These are phyloP conservation scores for Amaranthus tricolor DNA, from an alignment of 179 eudicot genomes.

Conservation along the genomic window DNA sequence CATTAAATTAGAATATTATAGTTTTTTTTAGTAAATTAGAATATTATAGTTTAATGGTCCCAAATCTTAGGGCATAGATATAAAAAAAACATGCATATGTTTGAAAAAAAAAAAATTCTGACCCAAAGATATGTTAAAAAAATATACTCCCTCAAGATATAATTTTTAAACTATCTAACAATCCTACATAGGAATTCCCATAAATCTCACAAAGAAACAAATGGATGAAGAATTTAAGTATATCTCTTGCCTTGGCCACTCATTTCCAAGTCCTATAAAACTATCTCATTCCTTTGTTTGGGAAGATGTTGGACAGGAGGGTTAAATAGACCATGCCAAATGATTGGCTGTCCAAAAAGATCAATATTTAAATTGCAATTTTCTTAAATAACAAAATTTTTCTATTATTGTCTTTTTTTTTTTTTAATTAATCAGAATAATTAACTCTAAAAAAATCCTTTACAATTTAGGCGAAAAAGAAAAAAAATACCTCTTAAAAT, in stretches of 20 bases:
- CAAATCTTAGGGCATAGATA: no score
- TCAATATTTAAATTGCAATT: not conserved
- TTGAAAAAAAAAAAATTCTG: no score
- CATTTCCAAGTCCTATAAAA: slow-evolving; percentile 11
- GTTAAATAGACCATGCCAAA: slow-evolving; percentile 13
- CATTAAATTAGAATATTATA: no score
- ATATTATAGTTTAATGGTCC: no score
- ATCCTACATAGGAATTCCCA: not conserved
- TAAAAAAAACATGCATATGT: no score
- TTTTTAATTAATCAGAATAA: not conserved
- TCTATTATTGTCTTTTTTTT: not conserved
- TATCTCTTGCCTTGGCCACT: slow-evolving; percentile 21
- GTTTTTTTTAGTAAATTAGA: no score
- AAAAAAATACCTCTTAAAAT: no score
- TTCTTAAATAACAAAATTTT: not conserved
- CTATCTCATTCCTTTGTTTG: slow-evolving; percentile 13
- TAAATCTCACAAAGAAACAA: slow-evolving; percentile 12
- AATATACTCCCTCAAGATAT: not conserved
- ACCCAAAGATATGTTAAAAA: no score
- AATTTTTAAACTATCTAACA: slow-evolving; percentile 6
- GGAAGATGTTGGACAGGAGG: slow-evolving; percentile 14
- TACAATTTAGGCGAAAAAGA: no score
- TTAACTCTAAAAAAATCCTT: not conserved
- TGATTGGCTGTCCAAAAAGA: slow-evolving; percentile 8
- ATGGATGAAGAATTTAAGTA: slow-evolving; percentile 3